These are phyloP conservation scores for Closterium sp. DNA, from an alignment of 139 green algal genomes.

Conservation along the genomic window DNA sequence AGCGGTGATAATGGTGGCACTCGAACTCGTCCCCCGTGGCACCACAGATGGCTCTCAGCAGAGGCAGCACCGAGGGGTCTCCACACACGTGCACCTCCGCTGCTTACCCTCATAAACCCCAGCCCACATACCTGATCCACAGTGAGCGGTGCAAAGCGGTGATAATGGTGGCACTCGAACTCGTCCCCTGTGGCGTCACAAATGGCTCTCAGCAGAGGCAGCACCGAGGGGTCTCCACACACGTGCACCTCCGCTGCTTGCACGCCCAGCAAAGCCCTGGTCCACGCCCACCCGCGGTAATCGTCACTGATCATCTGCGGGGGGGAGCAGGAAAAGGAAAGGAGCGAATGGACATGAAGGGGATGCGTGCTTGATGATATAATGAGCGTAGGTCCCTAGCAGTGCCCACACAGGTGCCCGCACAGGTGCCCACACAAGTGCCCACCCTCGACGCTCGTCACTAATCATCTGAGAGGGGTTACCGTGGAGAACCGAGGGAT, in stretches of 20 bases:
- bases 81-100: constrained; percentile 92
- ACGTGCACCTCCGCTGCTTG: constrained; percentile 82
- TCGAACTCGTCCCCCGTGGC: constrained; percentile 48
- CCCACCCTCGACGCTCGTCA: constrained; percentile 81
- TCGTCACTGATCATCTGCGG: constrained; percentile 78
- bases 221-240: constrained; percentile 81
- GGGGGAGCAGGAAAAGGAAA: neutral
- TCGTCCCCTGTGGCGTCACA: constrained; percentile 46
- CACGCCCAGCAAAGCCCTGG: constrained; percentile 70
- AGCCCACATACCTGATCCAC: constrained; percentile 36
- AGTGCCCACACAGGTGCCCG: too few species aligned
- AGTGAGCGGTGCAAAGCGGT: constrained; percentile 68
- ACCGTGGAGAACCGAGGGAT: too few species aligned
- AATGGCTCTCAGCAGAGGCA: constrained; percentile 72
- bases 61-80: constrained; percentile 72
- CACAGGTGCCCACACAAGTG: constrained; percentile 88
- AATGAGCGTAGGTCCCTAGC: too few species aligned
- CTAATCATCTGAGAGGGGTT: constrained; percentile 78
- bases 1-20: constrained; percentile 65
- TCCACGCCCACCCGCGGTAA: constrained; percentile 89
- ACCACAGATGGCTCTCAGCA: constrained; percentile 66
- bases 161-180: constrained; percentile 58
- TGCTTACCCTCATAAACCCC: constrained; percentile 49
- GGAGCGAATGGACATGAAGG: too few species aligned
- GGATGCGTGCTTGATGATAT: too few species aligned